Evolutionary conservation across 495 filamentous ascomycete species (phyloP), one percentile per base, ranked within the genome.

Genomic region (Talaromyces liani): DNA sequence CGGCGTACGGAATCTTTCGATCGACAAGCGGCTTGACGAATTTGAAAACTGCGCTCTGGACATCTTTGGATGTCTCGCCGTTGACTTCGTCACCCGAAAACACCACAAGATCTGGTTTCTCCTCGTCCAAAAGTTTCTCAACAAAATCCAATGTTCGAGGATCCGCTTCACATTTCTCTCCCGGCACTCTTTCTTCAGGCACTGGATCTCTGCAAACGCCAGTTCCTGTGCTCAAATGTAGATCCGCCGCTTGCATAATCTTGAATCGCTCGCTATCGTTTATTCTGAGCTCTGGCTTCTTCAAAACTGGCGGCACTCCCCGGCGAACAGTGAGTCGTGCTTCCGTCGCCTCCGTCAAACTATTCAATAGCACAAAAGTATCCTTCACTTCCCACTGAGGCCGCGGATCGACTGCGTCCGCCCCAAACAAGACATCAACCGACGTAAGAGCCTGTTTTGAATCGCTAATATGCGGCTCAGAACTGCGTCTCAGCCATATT

Each of bases 31-130:
- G 79, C 64, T 91, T 88, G 18, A 91, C 92, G 65, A 92, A 91
- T 75, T 98, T 98, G 80, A 96, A 96, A 57, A 98, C 85, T 6
- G 93, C 91, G 67, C 85, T 91, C 72, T 96, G 93, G n/a, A 87
- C 86, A 81, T 98, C 94, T 20, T 88, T 90, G 2, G 94, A 85
- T 0, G 91, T 92, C 51, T 96, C 94, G 41, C 94, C 94, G 66
- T 98, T 97, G 39, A 98, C 88, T 73, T 97, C 92, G 72, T 98
- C 94, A 34, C 94, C 94, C 61, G 87, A 92, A 41, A 98, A 79
- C 22, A 98, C 85, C 14, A 97, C 92, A 62, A 98, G 73, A 68
- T 98, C 91, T 0, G 94, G 95, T 67, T 88, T 91, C 77, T 98
- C 94, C 63, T 92, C 87, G 66, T 97, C 93, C 5, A 98, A 75